Evolutionary conservation across 805 yeast genomes (phyloP), one percentile per base, ranked within the genome.

Genomic region (Huiozyma sinensis): DNA sequence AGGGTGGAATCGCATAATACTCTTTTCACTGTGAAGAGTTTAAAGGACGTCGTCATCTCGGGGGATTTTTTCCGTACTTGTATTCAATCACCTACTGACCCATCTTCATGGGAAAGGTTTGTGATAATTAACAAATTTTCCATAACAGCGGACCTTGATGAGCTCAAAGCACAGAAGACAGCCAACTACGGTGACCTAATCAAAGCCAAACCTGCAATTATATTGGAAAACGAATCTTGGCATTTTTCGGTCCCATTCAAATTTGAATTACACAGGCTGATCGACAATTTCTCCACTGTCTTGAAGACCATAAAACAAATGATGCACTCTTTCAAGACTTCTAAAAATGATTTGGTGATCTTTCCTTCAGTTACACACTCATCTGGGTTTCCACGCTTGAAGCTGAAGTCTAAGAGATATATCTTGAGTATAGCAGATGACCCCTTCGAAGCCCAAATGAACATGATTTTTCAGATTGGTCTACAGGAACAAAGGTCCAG

Each of bases 371-470:
- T 42, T 9, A 50, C 62, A 2, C 64, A 58, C 12, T 65, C 63
- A n/a, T 60, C 66, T 0, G 71, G 75, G 0, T 66, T 90, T 6
- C 89, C 89, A 10, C 66, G 64, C 17, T 63, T 86, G 2, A 70
- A 73, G 24, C 51, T 88, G 33, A 71, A 66, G 36, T 68, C 94
- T 0, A 68, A 68, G 6, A 67, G 75, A 36, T 69, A 85, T 49
- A 68, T 81, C 5, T 64, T 88, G 34, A 71, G 81, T 27, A 69
- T 88, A 49, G 95, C 85, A 44, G 95, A 85, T 60, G 97, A 90
- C 61, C 90, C 95, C 6, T 88, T 89, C 59, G 97, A 90, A 61
- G 69, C 79, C 6, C 80, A 85, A 52, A 64, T 89, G 39, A 73
- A 76, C 24, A 67, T 76, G 54, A 75, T 81, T 28, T 79, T 73